Conservation (phyloP, 768 basidiomycete species). For the Lactarius evosmus region DNA sequence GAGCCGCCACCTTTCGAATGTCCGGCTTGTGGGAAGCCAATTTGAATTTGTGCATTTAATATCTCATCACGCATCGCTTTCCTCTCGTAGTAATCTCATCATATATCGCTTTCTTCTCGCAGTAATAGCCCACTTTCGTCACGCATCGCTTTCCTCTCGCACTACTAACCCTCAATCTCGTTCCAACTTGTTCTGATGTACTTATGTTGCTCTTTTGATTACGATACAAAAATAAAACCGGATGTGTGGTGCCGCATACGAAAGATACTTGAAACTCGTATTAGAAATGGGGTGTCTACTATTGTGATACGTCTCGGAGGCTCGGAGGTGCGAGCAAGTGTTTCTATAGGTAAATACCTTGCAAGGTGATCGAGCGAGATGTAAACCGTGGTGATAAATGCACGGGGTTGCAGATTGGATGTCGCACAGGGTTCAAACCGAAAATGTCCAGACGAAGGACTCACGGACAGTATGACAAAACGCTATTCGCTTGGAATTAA, state of each 20-base stretch:
- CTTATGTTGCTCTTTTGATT: too few relatives aligned
- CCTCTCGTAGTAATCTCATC: not conserved
- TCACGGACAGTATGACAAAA: constrained; percentile 56
- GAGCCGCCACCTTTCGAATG: not conserved
- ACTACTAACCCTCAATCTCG: too few relatives aligned
- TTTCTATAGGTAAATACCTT: constrained; percentile 40
- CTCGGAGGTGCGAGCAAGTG: constrained; percentile 49
- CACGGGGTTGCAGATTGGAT: constrained; percentile 51
- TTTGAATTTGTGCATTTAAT: not conserved
- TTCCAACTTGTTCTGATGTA: too few relatives aligned
- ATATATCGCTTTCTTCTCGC: not conserved
- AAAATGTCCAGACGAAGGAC: constrained; percentile 22
- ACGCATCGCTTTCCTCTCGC: too few relatives aligned
- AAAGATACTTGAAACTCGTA: too few relatives aligned
- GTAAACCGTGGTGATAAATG: constrained; percentile 68
- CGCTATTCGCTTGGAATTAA: constrained; percentile 50
- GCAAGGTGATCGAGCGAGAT: constrained; percentile 62
- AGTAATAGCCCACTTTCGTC: not conserved
- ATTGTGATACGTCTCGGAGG: constrained; percentile 5
- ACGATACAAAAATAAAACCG: too few relatives aligned
- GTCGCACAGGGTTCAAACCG: not conserved
- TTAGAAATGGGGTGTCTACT: too few relatives aligned
- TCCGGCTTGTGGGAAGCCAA: constrained; percentile 2
- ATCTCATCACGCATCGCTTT: not conserved
- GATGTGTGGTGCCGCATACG: too few relatives aligned